These are phyloP conservation scores for Lipomyces yamadae DNA, from an alignment of 805 yeast species.

Conservation along the genomic window DNA sequence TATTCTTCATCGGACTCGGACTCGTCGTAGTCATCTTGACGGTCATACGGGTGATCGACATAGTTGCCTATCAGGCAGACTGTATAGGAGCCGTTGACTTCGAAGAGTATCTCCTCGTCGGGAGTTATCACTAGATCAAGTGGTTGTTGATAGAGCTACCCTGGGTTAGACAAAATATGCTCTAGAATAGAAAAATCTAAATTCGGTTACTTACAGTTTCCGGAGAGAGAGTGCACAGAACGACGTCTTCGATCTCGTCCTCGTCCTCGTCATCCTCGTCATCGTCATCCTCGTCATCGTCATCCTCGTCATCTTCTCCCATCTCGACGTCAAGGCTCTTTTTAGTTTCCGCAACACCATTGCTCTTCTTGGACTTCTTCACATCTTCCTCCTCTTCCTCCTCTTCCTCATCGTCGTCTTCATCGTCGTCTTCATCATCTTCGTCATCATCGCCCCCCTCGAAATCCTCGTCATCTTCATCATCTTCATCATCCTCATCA, in stretches of 20 bases:
- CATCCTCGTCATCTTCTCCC: slow-evolving; percentile 48
- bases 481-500: slow-evolving; percentile 43
- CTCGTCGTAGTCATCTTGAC: slow-evolving; percentile 44
- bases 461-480: slow-evolving; percentile 44
- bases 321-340: slow-evolving; percentile 42
- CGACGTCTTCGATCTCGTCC: slow-evolving; percentile 79
- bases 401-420: slow-evolving; percentile 44
- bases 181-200: neutral
- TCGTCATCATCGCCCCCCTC: slow-evolving; percentile 43
- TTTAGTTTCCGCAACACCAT: slow-evolving; percentile 29
- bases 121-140: slow-evolving; percentile 88
- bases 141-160: slow-evolving; percentile 68
- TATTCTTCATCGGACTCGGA: slow-evolving; percentile 41
- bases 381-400: slow-evolving; percentile 50
- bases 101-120: slow-evolving; percentile 91
- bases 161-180: slow-evolving; percentile 2
- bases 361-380: slow-evolving; percentile 54
- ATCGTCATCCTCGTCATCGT: slow-evolving; percentile 58
- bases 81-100: slow-evolving; percentile 94
- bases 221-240: slow-evolving; percentile 90
- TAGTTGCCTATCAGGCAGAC: slow-evolving; percentile 93
- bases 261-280: slow-evolving; percentile 52
- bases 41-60: slow-evolving; percentile 93
- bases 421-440: slow-evolving; percentile 49
- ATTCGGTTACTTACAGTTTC: slow-evolving; percentile 51